Base-by-base conservation (phyloP, 2,329 filamentous ascomycete species). In the Stenocarpella maydis region DNA sequence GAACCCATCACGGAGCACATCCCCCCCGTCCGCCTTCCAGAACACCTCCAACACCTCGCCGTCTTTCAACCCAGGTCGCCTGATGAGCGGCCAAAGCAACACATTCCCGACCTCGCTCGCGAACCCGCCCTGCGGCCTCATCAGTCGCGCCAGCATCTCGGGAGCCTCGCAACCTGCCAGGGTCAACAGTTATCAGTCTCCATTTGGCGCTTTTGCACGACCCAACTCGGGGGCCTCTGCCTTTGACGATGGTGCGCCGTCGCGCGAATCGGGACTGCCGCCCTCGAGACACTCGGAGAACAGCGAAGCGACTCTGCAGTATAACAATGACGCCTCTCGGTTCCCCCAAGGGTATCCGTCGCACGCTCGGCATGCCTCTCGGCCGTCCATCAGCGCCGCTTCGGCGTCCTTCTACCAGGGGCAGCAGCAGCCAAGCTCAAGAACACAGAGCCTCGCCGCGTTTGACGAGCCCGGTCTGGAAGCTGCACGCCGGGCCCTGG, bases 1-100 rank as follows among this genome's bases (percentile, higher is more conserved):
- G 28, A 69, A 52, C 49, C 55, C 63, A 53, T 67, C 70, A 21
- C 67, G 67, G 67, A 69, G 67, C 67, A 67, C 67, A 6, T 71
- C 70, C 28, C 70, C 70, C 17, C 55, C 68, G 28, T 67, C 47
- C 21, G 39, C 67, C 14, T 47, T 65, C 31, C 67, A 69, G 67
- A 69, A 39, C 49, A 43, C 63, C 4, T 64, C 67, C 31, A 71
- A 69, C 26, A 63, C 70, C 8, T 71, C 70, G 4, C 70, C 70
- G 1, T 64, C 70, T 37, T 71, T 69, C 61, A 66, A 50, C 34
- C 53, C 70, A 17, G 53, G 53, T 21, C 70, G 70, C 54, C 19
- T 53, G 43, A 53, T 67, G 2, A 67, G 58, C 8, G 65, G 37
- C 28, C 47, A 63, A 19, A 69, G 43, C 34, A 47, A 39, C 4